Base-by-base conservation (phyloP, 2,329 filamentous ascomycete genomes). In the Sporothrix brasiliensis region DNA sequence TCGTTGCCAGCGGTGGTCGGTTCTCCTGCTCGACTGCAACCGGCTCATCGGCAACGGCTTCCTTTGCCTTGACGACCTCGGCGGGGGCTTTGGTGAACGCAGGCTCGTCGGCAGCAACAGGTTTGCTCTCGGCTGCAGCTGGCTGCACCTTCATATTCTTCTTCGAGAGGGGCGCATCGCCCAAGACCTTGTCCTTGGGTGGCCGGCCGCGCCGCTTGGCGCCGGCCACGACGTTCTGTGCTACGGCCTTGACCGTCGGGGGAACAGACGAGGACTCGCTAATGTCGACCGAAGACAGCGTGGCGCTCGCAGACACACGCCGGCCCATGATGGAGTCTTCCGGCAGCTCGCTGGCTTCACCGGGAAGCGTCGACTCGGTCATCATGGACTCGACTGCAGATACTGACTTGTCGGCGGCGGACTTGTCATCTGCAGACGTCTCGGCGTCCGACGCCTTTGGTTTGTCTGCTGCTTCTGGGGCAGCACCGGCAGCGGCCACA, bases 141-240 rank as follows among this genome's bases (percentile, higher is more conserved):
- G 60, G 21, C 41, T 67, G 58, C 39, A 69, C 65, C 68, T 72
- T 73, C n/a, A 41, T 41, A 30, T 85, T 86, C 75, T 81, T 82
- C 76, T 81, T 85, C 21, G 80, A 78, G 2, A 82, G 79, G 1
- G 83, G 78, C 0, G 81, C 79, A 16, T 86, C 85, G 10, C 78
- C 77, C 4, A 86, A 78, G 7, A 79, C 79, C 16, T 84, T 85
- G 5, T 74, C 74, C 73, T 82, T 84, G 5, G 83, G 72, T 0
- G 74, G 81, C 30, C 82, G 79, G 56, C 83, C 84, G 16, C 84
- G 81, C 14, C 80, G 72, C 75, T 84, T 86, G 71, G 70, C 60
- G 72, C 68, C 67, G 74, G 74, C 53, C 73, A 50, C 24, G 72
- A 19, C 56, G 44, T 21, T 34, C 44, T 65, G 61, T 50, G 47